Evolutionary conservation across 164 flowering plant genomes (phyloP), one percentile per base, ranked within the genome.

Genomic region (Vitis vinifera): DNA sequence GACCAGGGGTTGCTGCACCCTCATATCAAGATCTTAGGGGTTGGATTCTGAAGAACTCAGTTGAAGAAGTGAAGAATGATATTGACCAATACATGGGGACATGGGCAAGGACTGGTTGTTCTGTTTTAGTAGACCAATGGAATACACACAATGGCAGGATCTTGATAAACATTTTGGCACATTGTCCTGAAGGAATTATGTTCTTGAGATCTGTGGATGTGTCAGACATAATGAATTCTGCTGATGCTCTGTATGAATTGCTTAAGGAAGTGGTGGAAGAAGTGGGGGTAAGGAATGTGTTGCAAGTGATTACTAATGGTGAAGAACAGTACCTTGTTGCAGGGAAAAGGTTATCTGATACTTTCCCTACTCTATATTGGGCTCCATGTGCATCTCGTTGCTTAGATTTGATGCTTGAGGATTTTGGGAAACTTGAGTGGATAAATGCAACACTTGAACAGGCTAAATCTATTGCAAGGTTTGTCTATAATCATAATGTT

Each of bases 51-150:
- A 89, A 86, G 83, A 83, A 79, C 62, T 75, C 86, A 5, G 76
- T 89, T 66, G 96, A 87, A 59, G 96, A 93, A 67, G 85, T 81
- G 72, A 91, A 79, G 77, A 73, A 56, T 62, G 77, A 86, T 27
- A 63, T 78, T 66, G 86, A 83, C 31, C 80, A 71, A 30, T 79
- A 73, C 71, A 79, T 62, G 60, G 81, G 68, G 29, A 51, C 78
- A 12, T 87, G 93, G 94, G 93, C 68, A 60, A 86, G 80, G 71
- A 91, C 86, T 27, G 96, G 98, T 63, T 91, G 96, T 71, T 87
- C 99, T 37, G 63, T 95, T 71, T 67, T 93, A 81, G 88, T 85
- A 27, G 89, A 91, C 52, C 93, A 93, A 66, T 85, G 83, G 85
- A 77, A 23, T 51, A 74, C 80, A n/a, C 80, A 72, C 53, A 78